These are phyloP conservation scores for Paraphaeosphaeria sporulosa DNA, from an alignment of 2,329 filamentous ascomycete genomes.

Conservation along the genomic window DNA sequence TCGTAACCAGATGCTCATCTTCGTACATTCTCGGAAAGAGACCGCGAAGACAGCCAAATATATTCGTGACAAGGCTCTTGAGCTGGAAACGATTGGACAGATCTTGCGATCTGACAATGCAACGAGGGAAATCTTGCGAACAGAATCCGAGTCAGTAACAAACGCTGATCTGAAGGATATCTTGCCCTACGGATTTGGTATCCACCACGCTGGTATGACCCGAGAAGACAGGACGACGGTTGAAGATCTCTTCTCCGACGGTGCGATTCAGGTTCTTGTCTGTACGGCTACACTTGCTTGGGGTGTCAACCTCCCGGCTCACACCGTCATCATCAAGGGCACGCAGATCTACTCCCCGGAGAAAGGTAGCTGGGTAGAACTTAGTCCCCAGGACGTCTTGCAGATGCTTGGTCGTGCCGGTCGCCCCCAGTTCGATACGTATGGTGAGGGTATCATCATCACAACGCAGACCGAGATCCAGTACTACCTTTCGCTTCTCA, in stretches of 20 bases:
- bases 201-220: constrained; percentile 98
- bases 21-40: constrained; percentile 97
- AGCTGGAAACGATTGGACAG: constrained; percentile 95
- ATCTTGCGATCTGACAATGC: constrained; percentile 93
- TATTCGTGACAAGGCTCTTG: constrained; percentile 95
- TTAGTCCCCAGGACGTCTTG: constrained; percentile 95
- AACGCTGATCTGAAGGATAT: constrained; percentile 93
- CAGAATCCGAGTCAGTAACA: constrained; percentile 81
- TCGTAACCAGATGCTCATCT: constrained; percentile 97
- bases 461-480: constrained; percentile 94
- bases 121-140: constrained; percentile 84
- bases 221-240: constrained; percentile 94
- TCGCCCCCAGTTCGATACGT: constrained; percentile 95
- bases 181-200: constrained; percentile 94
- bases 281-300: constrained; percentile 98
- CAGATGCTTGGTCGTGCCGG: constrained; percentile 99
- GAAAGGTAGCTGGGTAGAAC: constrained; percentile 97
- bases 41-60: constrained; percentile 97
- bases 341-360: constrained; percentile 98
- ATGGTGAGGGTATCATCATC: constrained; percentile 98
- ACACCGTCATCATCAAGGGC: constrained; percentile 98
- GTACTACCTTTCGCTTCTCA: constrained; percentile 95
- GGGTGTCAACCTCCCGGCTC: constrained; percentile 97
- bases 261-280: constrained; percentile 91
- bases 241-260: constrained; percentile 91